Evolutionary conservation across 352 stramenopile species (phyloP), one percentile per base, ranked within the genome.

Genomic region (Pythium phragmiticola): DNA sequence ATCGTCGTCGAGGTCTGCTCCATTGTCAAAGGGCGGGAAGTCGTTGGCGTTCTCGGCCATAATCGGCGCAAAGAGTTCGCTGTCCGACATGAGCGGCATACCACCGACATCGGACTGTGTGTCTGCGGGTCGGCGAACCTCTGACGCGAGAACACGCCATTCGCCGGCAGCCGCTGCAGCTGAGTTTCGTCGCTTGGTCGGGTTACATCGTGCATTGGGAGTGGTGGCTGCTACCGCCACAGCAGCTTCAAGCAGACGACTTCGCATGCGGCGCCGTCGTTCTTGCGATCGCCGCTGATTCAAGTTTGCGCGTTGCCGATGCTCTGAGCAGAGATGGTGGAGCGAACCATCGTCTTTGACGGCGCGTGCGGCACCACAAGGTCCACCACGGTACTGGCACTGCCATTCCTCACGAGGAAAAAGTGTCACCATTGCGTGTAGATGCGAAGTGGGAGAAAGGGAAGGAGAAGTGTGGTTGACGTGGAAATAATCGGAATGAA

Each of bases 261-360:
- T 23, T 5, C 43, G 60, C 30, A 66, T 36, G 16, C 49, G 50
- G 9, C 70, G 70, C 45, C 73, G 75, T 52, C 82, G 79, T 28
- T 75, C 55, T 16, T 78, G 68, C 4, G 70, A 74, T 55, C 70
- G 60, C 16, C 70, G 57, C 61, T 87, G 78, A 57, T 81, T 84
- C 26, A 74, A 61, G 54, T 88, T 89, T 33, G 80, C 80, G 47
- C 76, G 80, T 41, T 65, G 61, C n/a, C 81, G 77, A 58, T 90
- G 81, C 52, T 81, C 76, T 12, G 76, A 71, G 55, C 81, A 90
- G 50, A 88, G 73, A 19, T 72, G 74, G 68, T 90, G 81, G n/a
- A 88, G 65, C 30, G 68, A 71, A 8, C 78, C 78, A 43, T 78
- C 80, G 54, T 73, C 73, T 67, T 90, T 87, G 51, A 79, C 37